A percentile compares a stretch with the other conserved stretches of the same genome.
Conservation (phyloP, 192 early-diverging fungal species). For the Spizellomyces sp. region DNA sequence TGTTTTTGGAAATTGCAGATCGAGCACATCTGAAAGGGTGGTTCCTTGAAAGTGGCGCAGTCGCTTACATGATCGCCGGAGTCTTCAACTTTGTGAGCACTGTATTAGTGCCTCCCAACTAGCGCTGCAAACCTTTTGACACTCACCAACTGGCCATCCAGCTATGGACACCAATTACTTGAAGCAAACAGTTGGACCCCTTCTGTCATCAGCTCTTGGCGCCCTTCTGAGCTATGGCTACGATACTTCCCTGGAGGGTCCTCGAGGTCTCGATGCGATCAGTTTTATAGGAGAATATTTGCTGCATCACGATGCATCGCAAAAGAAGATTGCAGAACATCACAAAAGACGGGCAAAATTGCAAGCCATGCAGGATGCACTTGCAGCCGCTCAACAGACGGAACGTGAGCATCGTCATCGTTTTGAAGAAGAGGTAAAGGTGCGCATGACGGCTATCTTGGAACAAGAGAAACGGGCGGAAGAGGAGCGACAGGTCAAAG, state of each 20-base stretch:
- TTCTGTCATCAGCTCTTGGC: slow-evolving; percentile 25
- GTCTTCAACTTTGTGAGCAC: no score
- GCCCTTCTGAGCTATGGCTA: slow-evolving; percentile 24
- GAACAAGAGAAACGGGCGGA: slow-evolving; percentile 14
- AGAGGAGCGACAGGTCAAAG: slow-evolving; percentile 1
- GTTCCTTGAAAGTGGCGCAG: no score
- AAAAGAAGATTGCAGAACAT: background rate
- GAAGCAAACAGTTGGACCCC: slow-evolving; percentile 37
- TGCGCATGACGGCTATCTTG: slow-evolving; percentile 5
- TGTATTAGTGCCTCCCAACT: no score
- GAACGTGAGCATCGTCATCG: slow-evolving; percentile 16
- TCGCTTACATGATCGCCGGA: no score
- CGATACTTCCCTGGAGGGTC: slow-evolving; percentile 1
- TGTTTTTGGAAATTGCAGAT: no score
- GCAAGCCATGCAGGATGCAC: background rate
- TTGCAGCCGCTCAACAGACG: background rate
- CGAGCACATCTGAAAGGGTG: no score
- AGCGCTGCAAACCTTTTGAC: no score
- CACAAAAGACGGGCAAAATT: background rate
- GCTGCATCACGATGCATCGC: slow-evolving; percentile 25
- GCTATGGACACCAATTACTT: slow-evolving; percentile 41
- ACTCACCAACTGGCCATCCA: background rate
- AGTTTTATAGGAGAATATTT: slow-evolving; percentile 32
- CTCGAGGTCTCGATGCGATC: slow-evolving; percentile 23
- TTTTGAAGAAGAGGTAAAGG: slow-evolving; percentile 23